Evolutionary conservation across 2,329 filamentous ascomycete genomes (phyloP), one percentile per base, ranked within the genome.

Genomic region (Fusarium camptoceras): DNA sequence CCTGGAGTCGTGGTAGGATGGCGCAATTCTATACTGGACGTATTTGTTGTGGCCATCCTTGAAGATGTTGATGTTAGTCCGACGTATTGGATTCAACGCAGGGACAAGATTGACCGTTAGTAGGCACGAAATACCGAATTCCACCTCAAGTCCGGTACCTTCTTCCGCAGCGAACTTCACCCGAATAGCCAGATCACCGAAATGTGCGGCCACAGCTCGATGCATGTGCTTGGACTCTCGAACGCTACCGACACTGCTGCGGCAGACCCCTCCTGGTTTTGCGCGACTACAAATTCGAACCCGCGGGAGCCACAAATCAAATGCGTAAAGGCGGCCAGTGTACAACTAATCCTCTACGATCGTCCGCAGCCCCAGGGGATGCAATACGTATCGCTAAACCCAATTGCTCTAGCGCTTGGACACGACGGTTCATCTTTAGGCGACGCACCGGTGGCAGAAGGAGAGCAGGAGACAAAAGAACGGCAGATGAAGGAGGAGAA

Each of bases 321-420:
- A 59, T 97, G 92, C 61, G 86, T 90, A 49, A 87, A 88, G 66
- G 89, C 89, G 8, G 85, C 92, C 22, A 93, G 90, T 47, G 88
- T 97, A 47, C 96, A 99, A 77, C 88, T 98, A 46, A 92, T 98
- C 61, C 85, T 97, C 60, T 99, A 97, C 80, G 90, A 97, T 74
- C 87, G 94, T 48, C 96, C 96, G 1, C 88, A 92, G 59, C 95
- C 96, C 1, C 89, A 87, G 31, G 88, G 90, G 58, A 98, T 99
- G 96, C 95, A 99, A 80, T 99, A 98, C 79, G 91, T 98, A 73
- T 99, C 96, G 2, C 84, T 98, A 22, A 88, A 89, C 28, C 95
- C 96, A 0, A 98, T 99, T 54, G 91, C 94, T 1, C 85, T 99
- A 43, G 94, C 94, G 1, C 83, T 99, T 16, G 92, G 88, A 4